Percentiles rank a stretch among this genome's conserved stretches.
These are phyloP conservation scores for Linnemannia schmuckeri DNA, from an alignment of 192 early-diverging fungal species.

Conservation along the genomic window DNA sequence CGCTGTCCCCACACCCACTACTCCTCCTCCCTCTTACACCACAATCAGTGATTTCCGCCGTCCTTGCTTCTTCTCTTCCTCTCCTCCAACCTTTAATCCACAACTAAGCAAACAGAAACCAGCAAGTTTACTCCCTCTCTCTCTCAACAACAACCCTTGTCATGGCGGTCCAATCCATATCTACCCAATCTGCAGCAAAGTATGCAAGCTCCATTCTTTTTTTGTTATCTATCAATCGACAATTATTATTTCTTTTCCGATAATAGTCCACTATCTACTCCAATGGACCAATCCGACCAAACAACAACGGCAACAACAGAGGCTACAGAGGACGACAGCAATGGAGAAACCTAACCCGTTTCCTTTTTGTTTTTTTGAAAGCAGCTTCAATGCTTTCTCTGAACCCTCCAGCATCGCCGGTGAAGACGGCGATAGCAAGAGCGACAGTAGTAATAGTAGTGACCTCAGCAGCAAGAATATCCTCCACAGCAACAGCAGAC, in stretches of 20 bases:
- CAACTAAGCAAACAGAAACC: conserved; percentile 5
- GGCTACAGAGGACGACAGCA: not conserved
- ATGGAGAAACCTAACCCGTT: not conserved
- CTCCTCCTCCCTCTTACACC: conserved; percentile 46
- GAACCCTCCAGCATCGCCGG: not conserved
- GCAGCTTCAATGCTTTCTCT: conserved; percentile 4
- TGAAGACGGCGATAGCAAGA: not conserved
- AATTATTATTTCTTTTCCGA: not conserved
- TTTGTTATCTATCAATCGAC: not conserved
- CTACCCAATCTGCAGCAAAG: conserved; percentile 5
- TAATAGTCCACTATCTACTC: not conserved
- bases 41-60: conserved; percentile 41
- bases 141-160: not conserved
- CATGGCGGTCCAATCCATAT: conserved; percentile 3
- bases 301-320: not conserved
- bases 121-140: not conserved
- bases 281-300: not conserved
- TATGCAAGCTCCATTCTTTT: not conserved
- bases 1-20: conserved; percentile 22
- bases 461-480: not conserved
- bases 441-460: not conserved
- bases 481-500: conserved; percentile 5
- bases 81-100: not conserved
- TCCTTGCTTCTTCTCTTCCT: not conserved
- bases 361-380: not conserved